Conservation (phyloP, 345 rosid genomes). For the Camelina hispida region DNA sequence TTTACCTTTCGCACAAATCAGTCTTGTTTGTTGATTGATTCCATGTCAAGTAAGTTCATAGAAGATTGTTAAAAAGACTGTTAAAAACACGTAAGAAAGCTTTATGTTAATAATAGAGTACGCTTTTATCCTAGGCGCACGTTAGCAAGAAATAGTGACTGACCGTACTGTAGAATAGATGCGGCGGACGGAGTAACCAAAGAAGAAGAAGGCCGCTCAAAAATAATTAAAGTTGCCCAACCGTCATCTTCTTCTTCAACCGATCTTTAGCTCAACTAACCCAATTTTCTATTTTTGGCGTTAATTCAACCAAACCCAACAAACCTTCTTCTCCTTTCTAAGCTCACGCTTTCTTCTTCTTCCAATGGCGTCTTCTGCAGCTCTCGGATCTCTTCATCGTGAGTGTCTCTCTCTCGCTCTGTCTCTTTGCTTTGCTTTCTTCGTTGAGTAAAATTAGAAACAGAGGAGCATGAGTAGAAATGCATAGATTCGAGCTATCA, state of each 20-base stretch:
- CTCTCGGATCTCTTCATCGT: conserved; percentile 75
- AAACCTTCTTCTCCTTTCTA: conserved; percentile 4
- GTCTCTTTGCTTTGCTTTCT: background rate
- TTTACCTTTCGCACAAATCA: background rate
- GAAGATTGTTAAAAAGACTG: background rate
- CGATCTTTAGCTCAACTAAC: background rate
- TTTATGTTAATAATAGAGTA: background rate
- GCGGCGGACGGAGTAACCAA: conserved; percentile 39
- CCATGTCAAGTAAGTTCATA: too few species aligned
- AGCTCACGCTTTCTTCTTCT: conserved; percentile 22
- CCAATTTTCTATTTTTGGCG: too few species aligned
- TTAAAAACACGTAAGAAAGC: background rate
- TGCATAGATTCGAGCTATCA: conserved; percentile 3
- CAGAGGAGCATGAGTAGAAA: background rate
- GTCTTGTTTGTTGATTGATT: background rate
- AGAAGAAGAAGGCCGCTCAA: conserved; percentile 36
- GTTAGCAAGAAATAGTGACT: conserved; percentile 14
- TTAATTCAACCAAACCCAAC: too few species aligned
- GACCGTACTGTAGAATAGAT: conserved; percentile 14
- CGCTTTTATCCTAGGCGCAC: background rate
- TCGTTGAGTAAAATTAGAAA: conserved; percentile 1
- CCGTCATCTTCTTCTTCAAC: conserved; percentile 40
- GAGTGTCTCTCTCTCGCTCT: conserved; percentile 24
- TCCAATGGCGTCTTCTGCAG: conserved; percentile 75
- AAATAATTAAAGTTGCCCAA: conserved; percentile 10